phyloP scores from a whole-genome alignment of 2,329 filamentous ascomycete species.

The Incumbomyces delicatus region DNA sequence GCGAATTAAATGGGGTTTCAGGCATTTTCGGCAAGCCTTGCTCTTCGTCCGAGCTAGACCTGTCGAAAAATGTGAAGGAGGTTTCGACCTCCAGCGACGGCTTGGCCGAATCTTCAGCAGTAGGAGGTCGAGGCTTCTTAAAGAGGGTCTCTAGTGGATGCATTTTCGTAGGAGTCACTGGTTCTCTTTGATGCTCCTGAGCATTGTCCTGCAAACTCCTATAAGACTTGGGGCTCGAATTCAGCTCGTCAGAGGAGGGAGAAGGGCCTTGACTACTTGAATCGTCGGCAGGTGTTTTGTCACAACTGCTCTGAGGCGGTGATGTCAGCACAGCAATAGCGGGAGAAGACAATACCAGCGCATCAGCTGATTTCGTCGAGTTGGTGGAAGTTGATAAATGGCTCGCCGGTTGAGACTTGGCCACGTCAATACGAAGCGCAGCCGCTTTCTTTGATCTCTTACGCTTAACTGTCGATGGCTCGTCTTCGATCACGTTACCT shows the following conservation, averaged over 20 bases:
- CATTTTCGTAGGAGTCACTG: conserved; percentile 42
- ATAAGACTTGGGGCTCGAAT: conserved; percentile 9
- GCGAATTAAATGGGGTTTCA: conserved; percentile 72
- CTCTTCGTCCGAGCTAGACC: conserved; percentile 41
- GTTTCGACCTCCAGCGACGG: conserved; percentile 35
- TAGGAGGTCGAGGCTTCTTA: conserved; percentile 53
- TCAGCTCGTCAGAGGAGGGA: conserved; percentile 22
- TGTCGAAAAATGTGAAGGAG: conserved; percentile 72
- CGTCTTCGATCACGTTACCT: conserved; percentile 60
- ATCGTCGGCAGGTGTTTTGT: no score
- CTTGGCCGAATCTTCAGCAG: conserved; percentile 27
- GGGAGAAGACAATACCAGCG: no score
- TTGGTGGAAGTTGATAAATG: no score
- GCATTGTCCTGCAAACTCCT: conserved; percentile 34
- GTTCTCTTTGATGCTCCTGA: conserved; percentile 34
- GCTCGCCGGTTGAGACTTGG: conserved; percentile 9
- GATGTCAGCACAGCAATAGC: no score
- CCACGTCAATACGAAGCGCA: conserved; percentile 19
- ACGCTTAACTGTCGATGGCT: conserved; percentile 9
- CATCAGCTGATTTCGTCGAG: no score
- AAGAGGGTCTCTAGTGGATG: conserved; percentile 90
- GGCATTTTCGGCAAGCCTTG: conserved; percentile 39
- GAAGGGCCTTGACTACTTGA: conserved; percentile 17
- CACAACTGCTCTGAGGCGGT: no score
- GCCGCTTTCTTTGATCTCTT: conserved; percentile 11